A percentile compares a stretch with the other conserved stretches of the same genome.
These are phyloP conservation scores for Saitozyma podzolica DNA, from an alignment of 768 basidiomycete genomes.

Conservation along the genomic window DNA sequence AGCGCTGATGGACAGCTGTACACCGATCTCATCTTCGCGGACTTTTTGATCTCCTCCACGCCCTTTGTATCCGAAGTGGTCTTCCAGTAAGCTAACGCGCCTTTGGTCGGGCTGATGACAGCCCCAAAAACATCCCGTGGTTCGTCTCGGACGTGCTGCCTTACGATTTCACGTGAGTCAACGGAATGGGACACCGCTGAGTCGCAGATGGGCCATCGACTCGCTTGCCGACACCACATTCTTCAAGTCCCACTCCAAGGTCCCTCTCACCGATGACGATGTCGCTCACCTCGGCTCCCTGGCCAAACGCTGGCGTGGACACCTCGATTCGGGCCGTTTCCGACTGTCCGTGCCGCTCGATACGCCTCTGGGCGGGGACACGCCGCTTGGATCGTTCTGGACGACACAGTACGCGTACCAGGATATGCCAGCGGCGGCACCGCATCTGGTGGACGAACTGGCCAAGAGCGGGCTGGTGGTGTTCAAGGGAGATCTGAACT, in stretches of 20 bases:
- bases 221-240: slow-evolving; percentile 54
- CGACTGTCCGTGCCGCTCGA: slow-evolving; percentile 66
- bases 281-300: slow-evolving; percentile 58
- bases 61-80: slow-evolving; percentile 77
- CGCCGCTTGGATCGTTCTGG: slow-evolving; percentile 50
- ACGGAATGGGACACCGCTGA: background rate
- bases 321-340: slow-evolving; percentile 72
- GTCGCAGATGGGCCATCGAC: slow-evolving; percentile 58
- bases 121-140: slow-evolving; percentile 94
- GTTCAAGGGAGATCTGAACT: slow-evolving; percentile 65
- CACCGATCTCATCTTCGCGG: slow-evolving; percentile 79
- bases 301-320: slow-evolving; percentile 69
- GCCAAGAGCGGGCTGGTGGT: slow-evolving; percentile 43
- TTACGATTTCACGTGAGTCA: slow-evolving; percentile 64
- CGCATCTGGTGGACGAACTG: slow-evolving; percentile 58
- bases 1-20: slow-evolving; percentile 63
- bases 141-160: slow-evolving; percentile 96
- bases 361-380: slow-evolving; percentile 61
- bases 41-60: slow-evolving; percentile 83
- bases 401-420: slow-evolving; percentile 51
- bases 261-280: slow-evolving; percentile 46
- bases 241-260: slow-evolving; percentile 59
- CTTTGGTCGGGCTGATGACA: slow-evolving; percentile 45
- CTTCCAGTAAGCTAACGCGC: slow-evolving; percentile 72
- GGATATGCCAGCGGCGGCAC: slow-evolving; percentile 43